phyloP scores from a whole-genome alignment of 1,139 yeast species.

The Hanseniaspora gamundiae region DNA sequence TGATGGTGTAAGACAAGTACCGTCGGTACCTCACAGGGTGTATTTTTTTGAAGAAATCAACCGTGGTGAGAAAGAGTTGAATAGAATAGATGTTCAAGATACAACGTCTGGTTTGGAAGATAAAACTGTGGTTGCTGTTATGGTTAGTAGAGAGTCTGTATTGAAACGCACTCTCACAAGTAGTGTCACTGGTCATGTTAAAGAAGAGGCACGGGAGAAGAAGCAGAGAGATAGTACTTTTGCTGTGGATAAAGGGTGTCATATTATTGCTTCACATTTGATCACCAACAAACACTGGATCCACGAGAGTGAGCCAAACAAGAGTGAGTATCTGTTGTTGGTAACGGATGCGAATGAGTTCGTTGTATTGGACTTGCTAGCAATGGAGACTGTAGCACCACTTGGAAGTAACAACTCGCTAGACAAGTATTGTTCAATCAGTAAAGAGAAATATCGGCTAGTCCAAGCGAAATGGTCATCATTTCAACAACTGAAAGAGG shows the following conservation, averaged over 20 bases:
- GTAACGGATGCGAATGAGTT: not conserved
- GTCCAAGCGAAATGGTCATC: not conserved
- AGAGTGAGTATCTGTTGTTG: not conserved
- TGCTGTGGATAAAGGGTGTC: too few species aligned
- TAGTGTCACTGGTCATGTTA: too few species aligned
- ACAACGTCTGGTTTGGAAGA: too few species aligned
- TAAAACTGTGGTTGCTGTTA: too few species aligned
- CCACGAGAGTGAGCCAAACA: too few species aligned
- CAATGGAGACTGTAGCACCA: not conserved
- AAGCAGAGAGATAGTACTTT: too few species aligned
- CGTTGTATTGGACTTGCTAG: not conserved
- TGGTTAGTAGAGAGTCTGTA: not conserved
- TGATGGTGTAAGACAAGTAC: too few species aligned
- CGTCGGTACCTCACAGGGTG: too few species aligned
- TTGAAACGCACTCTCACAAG: not conserved
- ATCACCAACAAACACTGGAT: not conserved
- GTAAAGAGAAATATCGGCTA: not conserved
- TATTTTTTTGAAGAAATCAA: too few species aligned
- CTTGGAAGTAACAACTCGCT: too few species aligned
- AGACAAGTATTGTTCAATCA: not conserved
- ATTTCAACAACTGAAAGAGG: not conserved
- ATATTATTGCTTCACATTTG: not conserved
- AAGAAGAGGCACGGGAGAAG: too few species aligned
- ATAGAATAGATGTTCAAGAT: too few species aligned
- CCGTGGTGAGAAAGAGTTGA: not conserved